Conservation (phyloP, 1,284 basidiomycete genomes). For the Trichosporon ovoides region DNA sequence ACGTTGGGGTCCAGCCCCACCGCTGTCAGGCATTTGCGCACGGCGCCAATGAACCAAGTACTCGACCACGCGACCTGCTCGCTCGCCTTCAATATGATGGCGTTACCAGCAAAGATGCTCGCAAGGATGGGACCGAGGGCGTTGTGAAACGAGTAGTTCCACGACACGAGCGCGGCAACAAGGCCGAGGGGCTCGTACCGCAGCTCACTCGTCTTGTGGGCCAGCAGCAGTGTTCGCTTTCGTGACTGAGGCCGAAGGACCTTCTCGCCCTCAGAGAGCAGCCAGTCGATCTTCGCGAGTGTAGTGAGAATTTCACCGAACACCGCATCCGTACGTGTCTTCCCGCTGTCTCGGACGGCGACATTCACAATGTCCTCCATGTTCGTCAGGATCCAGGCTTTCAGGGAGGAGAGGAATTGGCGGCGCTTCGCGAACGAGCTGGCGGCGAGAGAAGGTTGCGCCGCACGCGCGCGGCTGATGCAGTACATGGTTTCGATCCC, state of each 20-base stretch:
- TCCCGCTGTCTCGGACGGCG: constrained; percentile 92
- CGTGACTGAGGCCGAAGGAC: constrained; percentile 66
- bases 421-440: constrained; percentile 72
- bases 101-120: constrained; percentile 83
- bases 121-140: constrained; percentile 88
- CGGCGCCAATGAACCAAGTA: constrained; percentile 70
- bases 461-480: constrained; percentile 53
- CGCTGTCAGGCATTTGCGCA: constrained; percentile 65
- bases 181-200: constrained; percentile 91
- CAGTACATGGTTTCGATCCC: constrained; percentile 64
- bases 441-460: constrained; percentile 65
- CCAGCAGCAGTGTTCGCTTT: constrained; percentile 67
- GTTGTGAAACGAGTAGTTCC: constrained; percentile 73
- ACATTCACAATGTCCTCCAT: constrained; percentile 76
- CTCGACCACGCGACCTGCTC: constrained; percentile 87
- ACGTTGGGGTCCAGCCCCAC: constrained; percentile 76
- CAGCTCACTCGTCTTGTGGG: constrained; percentile 71
- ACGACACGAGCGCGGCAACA: constrained; percentile 85
- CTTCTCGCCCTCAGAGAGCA: constrained; percentile 73
- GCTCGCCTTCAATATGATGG: constrained; percentile 84
- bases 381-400: constrained; percentile 77
- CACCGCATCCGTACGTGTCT: constrained; percentile 85
- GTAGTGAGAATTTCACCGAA: constrained; percentile 85
- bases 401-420: constrained; percentile 73
- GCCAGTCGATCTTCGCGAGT: constrained; percentile 72